Base-by-base conservation (phyloP, 345 rosid genomes). In the Euphorbia peplus region DNA sequence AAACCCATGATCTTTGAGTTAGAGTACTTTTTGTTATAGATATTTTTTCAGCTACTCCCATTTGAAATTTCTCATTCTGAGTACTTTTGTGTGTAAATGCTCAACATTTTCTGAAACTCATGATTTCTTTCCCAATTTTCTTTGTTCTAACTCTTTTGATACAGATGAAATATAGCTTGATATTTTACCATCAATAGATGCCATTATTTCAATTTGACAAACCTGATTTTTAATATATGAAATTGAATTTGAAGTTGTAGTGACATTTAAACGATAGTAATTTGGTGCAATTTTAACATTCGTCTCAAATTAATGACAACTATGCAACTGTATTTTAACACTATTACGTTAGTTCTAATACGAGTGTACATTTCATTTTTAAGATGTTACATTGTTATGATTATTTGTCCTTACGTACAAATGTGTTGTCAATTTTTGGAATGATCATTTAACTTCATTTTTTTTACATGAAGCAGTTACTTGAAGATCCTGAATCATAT, bases 401-500 rank as follows among this genome's bases (percentile, higher is more conserved):
- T 53, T 51, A 12, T 26, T 39, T 52, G 16, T 55, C 19, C 4
- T n/a, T 48, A 3, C 24, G 24, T 11, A 42, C 11, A 16, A 46
- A 26, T 16, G 3, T 25, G 19, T 66, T 60, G 28, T 22, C 11
- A 42, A 7, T 19, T 58, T 46, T 68, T 25, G 54, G 1, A 13
- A 16, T 39, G 56, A 70, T 60, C 14, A 16, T 63, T 58, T 60
- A 74, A 76, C 73, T 39, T 22, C 8, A 62, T 75, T 66, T 70
- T 28, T 66, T 39, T 39, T 65, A 25, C 54, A 58, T 67, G 51
- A 24, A 62, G 75, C 95, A 95, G 98, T 73, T 95, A 71, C 71
- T 73, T 60, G 90, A 87, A 83, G 92, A 88, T 82, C 93, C 98
- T 18, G 63, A 78, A 21, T 71, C 87, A 70, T 77, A 86, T 74